phyloP scores from a whole-genome alignment of 2,329 filamentous ascomycete genomes.

The Ilyonectria mors-panacis region DNA sequence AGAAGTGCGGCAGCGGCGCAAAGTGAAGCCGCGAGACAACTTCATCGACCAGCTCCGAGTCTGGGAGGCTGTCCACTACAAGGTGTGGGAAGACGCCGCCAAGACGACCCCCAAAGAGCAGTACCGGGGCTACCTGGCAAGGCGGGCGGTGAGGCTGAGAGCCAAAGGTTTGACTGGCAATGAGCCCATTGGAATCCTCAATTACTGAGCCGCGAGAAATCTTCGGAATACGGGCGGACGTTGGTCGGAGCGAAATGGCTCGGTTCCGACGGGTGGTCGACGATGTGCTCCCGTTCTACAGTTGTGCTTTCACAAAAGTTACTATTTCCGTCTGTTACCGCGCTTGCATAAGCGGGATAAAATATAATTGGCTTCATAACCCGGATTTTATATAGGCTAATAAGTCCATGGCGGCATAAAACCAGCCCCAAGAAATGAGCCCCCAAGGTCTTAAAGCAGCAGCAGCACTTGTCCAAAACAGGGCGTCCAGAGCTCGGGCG shows the following conservation, averaged over 20 bases:
- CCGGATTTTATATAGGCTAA: neutral
- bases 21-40: slow-evolving; percentile 47
- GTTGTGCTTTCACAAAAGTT: slow-evolving; percentile 13
- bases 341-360: neutral
- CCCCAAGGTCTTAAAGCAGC: slow-evolving; percentile 16
- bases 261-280: slow-evolving; percentile 27
- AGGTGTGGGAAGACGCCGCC: slow-evolving; percentile 49
- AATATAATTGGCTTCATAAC: neutral
- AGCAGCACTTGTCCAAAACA: slow-evolving; percentile 19
- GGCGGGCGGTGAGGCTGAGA: slow-evolving; percentile 37
- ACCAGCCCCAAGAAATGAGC: slow-evolving; percentile 1
- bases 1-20: slow-evolving; percentile 40
- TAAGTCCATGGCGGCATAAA: slow-evolving; percentile 1
- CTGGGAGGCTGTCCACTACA: slow-evolving; percentile 50
- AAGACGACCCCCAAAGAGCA: slow-evolving; percentile 44
- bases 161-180: slow-evolving; percentile 41
- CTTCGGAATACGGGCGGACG: slow-evolving; percentile 19
- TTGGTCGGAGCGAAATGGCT: slow-evolving; percentile 24
- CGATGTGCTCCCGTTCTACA: neutral
- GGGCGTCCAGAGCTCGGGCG: neutral
- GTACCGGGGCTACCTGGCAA: slow-evolving; percentile 43
- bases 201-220: slow-evolving; percentile 22
- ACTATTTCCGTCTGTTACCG: neutral
- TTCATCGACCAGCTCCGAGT: slow-evolving; percentile 52
- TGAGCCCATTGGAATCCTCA: slow-evolving; percentile 37